phyloP scores from a whole-genome alignment of 179 eudicot genomes.

The Kewa caespitosa region DNA sequence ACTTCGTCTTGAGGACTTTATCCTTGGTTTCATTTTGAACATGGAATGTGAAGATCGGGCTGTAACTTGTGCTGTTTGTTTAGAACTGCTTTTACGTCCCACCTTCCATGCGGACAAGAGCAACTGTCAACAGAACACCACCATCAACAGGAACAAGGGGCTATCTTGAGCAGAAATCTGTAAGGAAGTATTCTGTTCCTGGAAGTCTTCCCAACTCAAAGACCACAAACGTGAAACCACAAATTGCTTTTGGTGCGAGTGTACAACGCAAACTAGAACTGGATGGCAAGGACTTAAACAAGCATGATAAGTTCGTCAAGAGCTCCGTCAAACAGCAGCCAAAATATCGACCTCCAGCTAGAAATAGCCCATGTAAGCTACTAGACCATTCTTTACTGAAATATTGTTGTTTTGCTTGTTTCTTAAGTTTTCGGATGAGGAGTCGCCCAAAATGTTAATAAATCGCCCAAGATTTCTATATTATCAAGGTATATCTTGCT shows the following conservation, averaged over 20 bases:
- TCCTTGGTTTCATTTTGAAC: not conserved
- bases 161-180: constrained; percentile 54
- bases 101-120: constrained; percentile 73
- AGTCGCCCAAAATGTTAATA: no score
- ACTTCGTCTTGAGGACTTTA: not conserved
- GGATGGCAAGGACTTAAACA: constrained; percentile 62
- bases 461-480: no score
- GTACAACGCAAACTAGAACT: constrained; percentile 87
- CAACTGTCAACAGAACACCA: constrained; percentile 60
- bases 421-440: no score
- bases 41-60: not conserved
- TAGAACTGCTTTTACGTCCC: constrained; percentile 80
- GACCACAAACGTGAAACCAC: constrained; percentile 41
- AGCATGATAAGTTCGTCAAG: constrained; percentile 52
- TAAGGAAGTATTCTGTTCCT: constrained; percentile 54
- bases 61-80: not conserved
- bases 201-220: constrained; percentile 50
- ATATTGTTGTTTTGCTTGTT: not conserved
- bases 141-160: constrained; percentile 63
- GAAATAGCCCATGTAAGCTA: constrained; percentile 63
- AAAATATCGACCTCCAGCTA: constrained; percentile 76
- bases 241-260: constrained; percentile 48
- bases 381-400: not conserved
- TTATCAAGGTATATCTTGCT: no score
- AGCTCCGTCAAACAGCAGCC: constrained; percentile 47